Percentiles rank a stretch among this genome's conserved stretches.
Evolutionary conservation across 2,329 filamentous ascomycete species (phyloP).

Genomic region (Iodosphaeria phyllophila): DNA sequence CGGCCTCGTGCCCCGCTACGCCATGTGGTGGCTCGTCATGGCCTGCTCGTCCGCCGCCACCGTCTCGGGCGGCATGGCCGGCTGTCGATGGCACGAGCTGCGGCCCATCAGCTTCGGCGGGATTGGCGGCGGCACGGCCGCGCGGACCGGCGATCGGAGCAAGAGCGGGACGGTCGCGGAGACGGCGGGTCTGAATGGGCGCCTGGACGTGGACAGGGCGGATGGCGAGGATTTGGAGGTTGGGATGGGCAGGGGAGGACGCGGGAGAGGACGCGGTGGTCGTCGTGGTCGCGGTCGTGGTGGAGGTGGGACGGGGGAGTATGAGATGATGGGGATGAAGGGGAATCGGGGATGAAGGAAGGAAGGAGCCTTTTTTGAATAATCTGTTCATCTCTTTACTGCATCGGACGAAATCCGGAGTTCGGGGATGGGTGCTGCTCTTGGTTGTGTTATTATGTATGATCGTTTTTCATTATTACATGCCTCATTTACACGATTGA

Average conservation of each 20-base stretch:
- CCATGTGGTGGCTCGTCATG: slow-evolving; percentile 70
- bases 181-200: slow-evolving; percentile 6
- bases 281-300: slow-evolving; percentile 31
- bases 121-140: slow-evolving; percentile 15
- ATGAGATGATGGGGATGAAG: slow-evolving; percentile 45
- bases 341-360: too few species aligned
- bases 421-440: too few species aligned
- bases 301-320: slow-evolving; percentile 36
- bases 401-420: too few species aligned
- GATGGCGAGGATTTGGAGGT: slow-evolving; percentile 23
- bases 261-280: too few species aligned
- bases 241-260: slow-evolving; percentile 29
- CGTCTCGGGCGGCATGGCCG: slow-evolving; percentile 62
- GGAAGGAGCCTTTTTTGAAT: too few species aligned
- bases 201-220: slow-evolving; percentile 6
- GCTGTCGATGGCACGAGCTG: slow-evolving; percentile 77
- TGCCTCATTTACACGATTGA: too few species aligned
- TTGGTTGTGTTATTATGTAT: too few species aligned
- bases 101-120: slow-evolving; percentile 76
- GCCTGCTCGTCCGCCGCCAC: slow-evolving; percentile 22
- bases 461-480: too few species aligned
- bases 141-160: slow-evolving; percentile 15
- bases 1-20: slow-evolving; percentile 52
- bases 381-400: too few species aligned
- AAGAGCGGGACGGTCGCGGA: neutral